Evolutionary conservation across 139 green algal species (phyloP).

Genomic region (Klebsormidium nitens): DNA sequence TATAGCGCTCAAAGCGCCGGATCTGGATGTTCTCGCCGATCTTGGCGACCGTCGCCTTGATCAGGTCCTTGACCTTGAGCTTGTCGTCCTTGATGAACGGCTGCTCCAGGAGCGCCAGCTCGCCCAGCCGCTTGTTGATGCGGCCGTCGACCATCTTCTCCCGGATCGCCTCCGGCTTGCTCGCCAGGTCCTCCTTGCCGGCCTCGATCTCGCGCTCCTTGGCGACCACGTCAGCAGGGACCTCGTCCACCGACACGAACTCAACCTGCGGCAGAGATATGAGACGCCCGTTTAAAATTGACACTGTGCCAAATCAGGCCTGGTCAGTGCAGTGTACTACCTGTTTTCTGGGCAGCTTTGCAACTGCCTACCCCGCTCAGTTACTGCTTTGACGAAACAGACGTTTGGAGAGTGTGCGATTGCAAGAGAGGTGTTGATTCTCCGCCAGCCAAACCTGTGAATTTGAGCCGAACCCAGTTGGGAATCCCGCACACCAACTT

Average conservation of each 20-base stretch:
- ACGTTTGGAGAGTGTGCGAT: no score
- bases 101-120: conserved; percentile 82
- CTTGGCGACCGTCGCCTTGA: conserved; percentile 81
- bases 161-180: conserved; percentile 90
- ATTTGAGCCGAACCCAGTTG: no score
- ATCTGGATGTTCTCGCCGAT: conserved; percentile 74
- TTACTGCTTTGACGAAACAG: no score
- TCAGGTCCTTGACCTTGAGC: conserved; percentile 83
- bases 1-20: conserved; percentile 76
- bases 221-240: conserved; percentile 67
- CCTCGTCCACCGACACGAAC: conserved; percentile 67
- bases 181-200: conserved; percentile 89
- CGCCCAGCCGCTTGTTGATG: conserved; percentile 79
- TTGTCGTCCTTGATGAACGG: conserved; percentile 85
- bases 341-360: no score
- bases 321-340: no score
- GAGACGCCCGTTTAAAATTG: no score
- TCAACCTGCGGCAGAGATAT: no score
- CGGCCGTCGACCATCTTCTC: conserved; percentile 95
- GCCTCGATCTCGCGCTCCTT: conserved; percentile 88
- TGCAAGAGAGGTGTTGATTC: no score
- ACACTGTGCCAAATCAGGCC: no score
- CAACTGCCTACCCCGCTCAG: no score
- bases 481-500: no score
- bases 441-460: no score